Conservation (phyloP, 352 stramenopile genomes). For the Phytophthora foliorum region DNA sequence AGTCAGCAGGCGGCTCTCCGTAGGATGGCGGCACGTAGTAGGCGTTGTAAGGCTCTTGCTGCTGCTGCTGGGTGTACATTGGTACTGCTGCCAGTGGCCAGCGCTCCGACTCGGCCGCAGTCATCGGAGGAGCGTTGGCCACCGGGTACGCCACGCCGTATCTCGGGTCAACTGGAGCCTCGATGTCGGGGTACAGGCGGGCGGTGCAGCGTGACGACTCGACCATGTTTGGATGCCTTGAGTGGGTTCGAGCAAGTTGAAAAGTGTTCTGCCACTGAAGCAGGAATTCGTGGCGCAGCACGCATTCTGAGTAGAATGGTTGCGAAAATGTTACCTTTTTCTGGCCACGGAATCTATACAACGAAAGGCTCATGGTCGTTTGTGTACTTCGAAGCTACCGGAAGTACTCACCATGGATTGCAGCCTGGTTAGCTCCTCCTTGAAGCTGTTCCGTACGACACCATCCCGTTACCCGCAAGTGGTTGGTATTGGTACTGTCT, state of each 20-base stretch:
- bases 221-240: slow-evolving; percentile 22
- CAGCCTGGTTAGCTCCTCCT: slow-evolving; percentile 19
- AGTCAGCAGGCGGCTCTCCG: slow-evolving; percentile 15
- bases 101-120: slow-evolving; percentile 22
- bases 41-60: slow-evolving; percentile 20
- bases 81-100: slow-evolving; percentile 27
- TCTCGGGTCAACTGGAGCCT: slow-evolving; percentile 24
- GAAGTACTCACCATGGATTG: too few relatives aligned
- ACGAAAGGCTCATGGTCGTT: background rate
- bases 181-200: slow-evolving; percentile 31
- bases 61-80: slow-evolving; percentile 24
- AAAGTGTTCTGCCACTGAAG: background rate
- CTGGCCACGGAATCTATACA: background rate
- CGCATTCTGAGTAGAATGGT: slow-evolving; percentile 16
- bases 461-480: slow-evolving; percentile 4
- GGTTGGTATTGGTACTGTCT: slow-evolving; percentile 24
- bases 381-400: too few relatives aligned
- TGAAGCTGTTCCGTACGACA: slow-evolving; percentile 37
- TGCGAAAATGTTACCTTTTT: slow-evolving; percentile 22
- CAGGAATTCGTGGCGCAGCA: background rate
- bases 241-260: slow-evolving; percentile 9
- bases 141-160: background rate
- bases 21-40: slow-evolving; percentile 49
- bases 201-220: slow-evolving; percentile 18
- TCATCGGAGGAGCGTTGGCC: slow-evolving; percentile 29